These are phyloP conservation scores for Cladosporium sp. DNA, from an alignment of 2,329 filamentous ascomycete genomes.

Conservation along the genomic window DNA sequence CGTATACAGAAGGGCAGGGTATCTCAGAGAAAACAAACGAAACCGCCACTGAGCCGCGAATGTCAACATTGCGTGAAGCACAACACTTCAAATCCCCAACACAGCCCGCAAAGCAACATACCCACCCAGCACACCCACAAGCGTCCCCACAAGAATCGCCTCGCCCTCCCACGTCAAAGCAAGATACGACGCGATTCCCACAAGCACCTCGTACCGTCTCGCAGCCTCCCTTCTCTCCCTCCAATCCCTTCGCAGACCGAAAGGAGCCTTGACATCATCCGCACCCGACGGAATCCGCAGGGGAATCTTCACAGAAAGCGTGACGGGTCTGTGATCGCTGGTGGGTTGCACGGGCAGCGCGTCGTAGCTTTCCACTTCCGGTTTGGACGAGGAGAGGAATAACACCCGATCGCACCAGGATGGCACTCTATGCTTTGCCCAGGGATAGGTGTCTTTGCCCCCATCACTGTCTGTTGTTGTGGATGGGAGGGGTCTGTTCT, in stretches of 20 bases:
- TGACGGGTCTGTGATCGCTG: constrained; percentile 84
- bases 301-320: constrained; percentile 64
- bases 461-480: background rate
- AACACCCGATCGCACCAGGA: constrained; percentile 92
- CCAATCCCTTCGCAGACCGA: constrained; percentile 55
- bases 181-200: constrained; percentile 56
- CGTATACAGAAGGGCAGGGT: background rate
- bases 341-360: constrained; percentile 73
- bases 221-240: constrained; percentile 49
- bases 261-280: constrained; percentile 47
- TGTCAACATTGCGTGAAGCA: background rate
- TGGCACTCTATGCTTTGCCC: constrained; percentile 79
- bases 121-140: constrained; percentile 28
- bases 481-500: constrained; percentile 17
- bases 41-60: background rate
- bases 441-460: constrained; percentile 36
- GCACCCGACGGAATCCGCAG: constrained; percentile 28
- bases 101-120: constrained; percentile 25
- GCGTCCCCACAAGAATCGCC: constrained; percentile 30
- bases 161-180: constrained; percentile 44
- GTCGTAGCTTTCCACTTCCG: constrained; percentile 62
- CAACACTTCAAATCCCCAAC: constrained; percentile 3
- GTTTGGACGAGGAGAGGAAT: constrained; percentile 49
- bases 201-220: constrained; percentile 53
- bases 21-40: background rate